Conservation (phyloP, 352 stramenopile genomes). For the Phytophthora fragariaefolia region DNA sequence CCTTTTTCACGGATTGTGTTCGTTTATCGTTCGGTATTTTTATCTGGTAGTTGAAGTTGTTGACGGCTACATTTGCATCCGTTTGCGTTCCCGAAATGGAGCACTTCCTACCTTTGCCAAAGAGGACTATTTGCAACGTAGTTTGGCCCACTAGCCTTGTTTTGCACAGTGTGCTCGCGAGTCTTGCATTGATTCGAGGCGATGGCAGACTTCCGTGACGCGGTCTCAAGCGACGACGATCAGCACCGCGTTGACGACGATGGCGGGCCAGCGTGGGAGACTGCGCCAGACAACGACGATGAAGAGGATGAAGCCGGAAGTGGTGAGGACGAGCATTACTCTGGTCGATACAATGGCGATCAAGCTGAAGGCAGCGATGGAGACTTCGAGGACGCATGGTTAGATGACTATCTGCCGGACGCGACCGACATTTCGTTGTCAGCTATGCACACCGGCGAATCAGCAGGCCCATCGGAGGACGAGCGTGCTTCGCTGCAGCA, state of each 20-base stretch:
- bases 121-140: constrained; percentile 29
- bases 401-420: constrained; percentile 45
- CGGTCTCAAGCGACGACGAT: constrained; percentile 31
- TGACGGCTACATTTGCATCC: constrained; percentile 26
- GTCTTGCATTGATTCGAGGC: constrained; percentile 9
- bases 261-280: constrained; percentile 28
- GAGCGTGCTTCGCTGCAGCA: constrained; percentile 11
- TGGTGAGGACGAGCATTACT: constrained; percentile 22
- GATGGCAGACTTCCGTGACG: constrained; percentile 29
- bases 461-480: constrained; percentile 10
- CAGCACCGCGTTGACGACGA: constrained; percentile 23
- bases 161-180: constrained; percentile 1
- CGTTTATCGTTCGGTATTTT: too few relatives aligned
- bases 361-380: constrained; percentile 32
- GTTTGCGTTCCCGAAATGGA: constrained; percentile 34
- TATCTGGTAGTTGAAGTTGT: constrained; percentile 23
- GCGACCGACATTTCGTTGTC: background rate
- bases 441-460: background rate
- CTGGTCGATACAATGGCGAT: constrained; percentile 7
- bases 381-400: constrained; percentile 49
- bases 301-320: constrained; percentile 19
- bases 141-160: constrained; percentile 1
- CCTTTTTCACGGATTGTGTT: too few relatives aligned
- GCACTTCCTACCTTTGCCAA: background rate
- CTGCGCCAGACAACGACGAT: constrained; percentile 39